A percentile compares a stretch with the other conserved stretches of the same genome.
These are phyloP conservation scores for Nepenthes alata DNA, from an alignment of 179 eudicot genomes.

Conservation along the genomic window DNA sequence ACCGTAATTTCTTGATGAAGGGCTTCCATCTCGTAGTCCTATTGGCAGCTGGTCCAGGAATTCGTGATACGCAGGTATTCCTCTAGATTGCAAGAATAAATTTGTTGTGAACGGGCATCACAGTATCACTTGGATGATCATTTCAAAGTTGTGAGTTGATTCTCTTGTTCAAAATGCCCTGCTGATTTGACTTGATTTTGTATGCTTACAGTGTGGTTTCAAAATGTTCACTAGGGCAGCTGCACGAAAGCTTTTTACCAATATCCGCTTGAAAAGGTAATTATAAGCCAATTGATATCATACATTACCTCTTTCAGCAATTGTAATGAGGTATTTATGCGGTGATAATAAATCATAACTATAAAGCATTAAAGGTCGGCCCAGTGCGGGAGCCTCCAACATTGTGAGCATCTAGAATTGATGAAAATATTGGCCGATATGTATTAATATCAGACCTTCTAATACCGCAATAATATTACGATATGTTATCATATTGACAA, in stretches of 20 bases:
- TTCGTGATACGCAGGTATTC: conserved; percentile 91
- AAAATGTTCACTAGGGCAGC: conserved; percentile 99
- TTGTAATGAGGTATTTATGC: neutral
- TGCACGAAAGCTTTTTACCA: conserved; percentile 71
- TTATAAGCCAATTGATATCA: neutral
- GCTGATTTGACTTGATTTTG: neutral
- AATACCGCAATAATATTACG: too few relatives aligned
- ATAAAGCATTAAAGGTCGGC: too few relatives aligned
- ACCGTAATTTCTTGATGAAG: conserved; percentile 93
- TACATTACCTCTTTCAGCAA: too few relatives aligned
- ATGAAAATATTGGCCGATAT: too few relatives aligned
- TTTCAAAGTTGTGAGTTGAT: too few relatives aligned
- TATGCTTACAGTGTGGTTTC: conserved; percentile 76
- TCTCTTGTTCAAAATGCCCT: too few relatives aligned
- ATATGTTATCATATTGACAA: too few relatives aligned
- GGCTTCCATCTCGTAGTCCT: conserved; percentile 96
- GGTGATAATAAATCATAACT: neutral
- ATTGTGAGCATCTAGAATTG: too few relatives aligned
- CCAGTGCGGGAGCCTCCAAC: too few relatives aligned
- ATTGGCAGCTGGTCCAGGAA: conserved; percentile 92
- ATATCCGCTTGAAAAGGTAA: conserved; percentile 80
- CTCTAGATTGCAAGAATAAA: neutral
- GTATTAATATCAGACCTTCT: too few relatives aligned
- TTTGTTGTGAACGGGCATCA: too few relatives aligned
- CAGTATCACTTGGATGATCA: too few relatives aligned